Conservation (phyloP, 2,329 filamentous ascomycete species). For the Pseudopyricularia cyperi region DNA sequence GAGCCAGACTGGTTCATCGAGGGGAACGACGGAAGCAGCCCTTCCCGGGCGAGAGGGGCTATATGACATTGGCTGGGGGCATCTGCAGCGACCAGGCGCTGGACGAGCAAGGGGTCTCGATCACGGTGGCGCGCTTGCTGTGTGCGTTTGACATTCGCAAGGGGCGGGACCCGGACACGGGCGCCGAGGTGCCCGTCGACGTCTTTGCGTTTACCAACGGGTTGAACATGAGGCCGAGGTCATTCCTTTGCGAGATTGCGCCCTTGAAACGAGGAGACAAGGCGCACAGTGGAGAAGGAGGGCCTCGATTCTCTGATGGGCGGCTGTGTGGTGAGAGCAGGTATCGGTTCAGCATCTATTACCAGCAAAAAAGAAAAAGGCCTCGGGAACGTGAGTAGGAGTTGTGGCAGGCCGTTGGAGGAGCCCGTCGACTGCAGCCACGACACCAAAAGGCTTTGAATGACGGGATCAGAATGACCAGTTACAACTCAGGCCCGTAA, state of each 20-base stretch:
- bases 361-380: conserved; percentile 18
- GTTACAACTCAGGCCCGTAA: too few species aligned
- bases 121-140: conserved; percentile 41
- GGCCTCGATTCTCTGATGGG: conserved; percentile 34
- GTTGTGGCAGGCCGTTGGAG: too few species aligned
- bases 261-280: conserved; percentile 34
- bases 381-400: background rate
- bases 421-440: too few species aligned
- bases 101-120: conserved; percentile 47
- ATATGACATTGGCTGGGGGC: conserved; percentile 45
- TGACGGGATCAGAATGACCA: too few species aligned
- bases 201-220: conserved; percentile 41
- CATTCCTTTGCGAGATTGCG: conserved; percentile 39
- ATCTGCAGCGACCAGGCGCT: conserved; percentile 40
- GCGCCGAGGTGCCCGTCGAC: conserved; percentile 42
- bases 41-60: conserved; percentile 33
- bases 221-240: conserved; percentile 43
- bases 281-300: conserved; percentile 35
- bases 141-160: conserved; percentile 19
- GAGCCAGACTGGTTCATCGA: conserved; percentile 26
- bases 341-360: conserved; percentile 42
- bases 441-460: too few species aligned
- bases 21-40: conserved; percentile 24
- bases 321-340: conserved; percentile 42
- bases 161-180: conserved; percentile 43